Base-by-base conservation (phyloP, 352 stramenopile species). In the Phytophthora aleatoria region DNA sequence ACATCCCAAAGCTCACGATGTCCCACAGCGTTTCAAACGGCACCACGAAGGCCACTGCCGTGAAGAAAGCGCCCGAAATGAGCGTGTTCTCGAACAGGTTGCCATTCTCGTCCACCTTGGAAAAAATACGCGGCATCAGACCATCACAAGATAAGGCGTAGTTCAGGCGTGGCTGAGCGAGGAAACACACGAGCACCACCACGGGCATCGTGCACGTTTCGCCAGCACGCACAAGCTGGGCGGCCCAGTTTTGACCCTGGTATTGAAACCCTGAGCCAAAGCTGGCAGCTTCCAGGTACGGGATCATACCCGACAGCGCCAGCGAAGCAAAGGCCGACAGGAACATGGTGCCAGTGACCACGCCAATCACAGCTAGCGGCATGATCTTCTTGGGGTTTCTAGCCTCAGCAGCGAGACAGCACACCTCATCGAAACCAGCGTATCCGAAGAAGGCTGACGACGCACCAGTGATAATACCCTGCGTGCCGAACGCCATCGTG, bases 341-440 rank as follows among this genome's bases (percentile, higher is more conserved):
- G 57, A 87, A 79, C 73, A 92, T 89, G 8, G 94, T 93, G 47
- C 83, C 77, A 7, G 64, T 55, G 15, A 98, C 73, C 3, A 94
- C 94, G 4, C 80, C 84, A 28, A 97, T 85, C 47, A 98, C 87
- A 26, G 85, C 84, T 20, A 81, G 57, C 1, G 92, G 90, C 71
- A 97, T 87, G 64, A 92, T 87, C 50, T 75, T 81, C 41, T 81
- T 74, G 6, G 85, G 83, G 72, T 95, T 85, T 56, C 87, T 80
- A 7, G 80, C 78, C 57, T 95, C 86, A n/a, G 83, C 85, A 12
- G 90, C 87, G 4, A 98, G 65, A 64, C 91, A 97, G 64, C 90
- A 97, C 26, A 98, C 85, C 61, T 97, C 93, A 72, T 99, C 95
- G 65, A 97, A 99, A 13, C 95, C 95, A 27, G 98, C 76, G 61